Conservation (phyloP, 2,329 filamentous ascomycete species). For the Cadophora sp. region DNA sequence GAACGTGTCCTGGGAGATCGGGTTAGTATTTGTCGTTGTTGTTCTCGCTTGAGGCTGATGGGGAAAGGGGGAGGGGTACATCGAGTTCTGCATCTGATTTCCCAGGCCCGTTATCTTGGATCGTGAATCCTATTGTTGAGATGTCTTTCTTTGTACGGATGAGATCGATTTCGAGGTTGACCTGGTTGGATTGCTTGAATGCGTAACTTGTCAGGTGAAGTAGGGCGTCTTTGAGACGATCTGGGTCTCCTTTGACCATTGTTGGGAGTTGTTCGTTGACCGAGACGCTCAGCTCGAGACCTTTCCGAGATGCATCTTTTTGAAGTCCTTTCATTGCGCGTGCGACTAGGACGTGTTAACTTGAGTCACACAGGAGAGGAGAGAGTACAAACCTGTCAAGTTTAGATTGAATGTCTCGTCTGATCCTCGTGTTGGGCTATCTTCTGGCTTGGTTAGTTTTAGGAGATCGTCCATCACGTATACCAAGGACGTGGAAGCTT, state of each 20-base stretch:
- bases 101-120: conserved; percentile 37
- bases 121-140: conserved; percentile 32
- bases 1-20: conserved; percentile 29
- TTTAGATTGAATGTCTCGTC: conserved; percentile 35
- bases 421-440: conserved; percentile 19
- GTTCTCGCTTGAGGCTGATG: neutral
- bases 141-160: conserved; percentile 25
- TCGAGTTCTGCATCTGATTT: conserved; percentile 39
- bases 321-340: conserved; percentile 32
- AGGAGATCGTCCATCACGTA: conserved; percentile 36
- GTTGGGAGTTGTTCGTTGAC: conserved; percentile 35
- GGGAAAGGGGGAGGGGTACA: conserved; percentile 17
- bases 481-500: conserved; percentile 35
- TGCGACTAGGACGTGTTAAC: conserved; percentile 18
- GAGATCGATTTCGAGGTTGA: conserved; percentile 37
- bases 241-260: conserved; percentile 34
- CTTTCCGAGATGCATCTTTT: conserved; percentile 35
- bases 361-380: neutral
- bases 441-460: conserved; percentile 36
- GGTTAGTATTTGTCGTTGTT: neutral
- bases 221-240: conserved; percentile 36
- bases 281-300: conserved; percentile 33
- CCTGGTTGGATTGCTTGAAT: conserved; percentile 34
- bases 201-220: conserved; percentile 38
- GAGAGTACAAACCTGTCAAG: conserved; percentile 13